Evolutionary conservation across 306 rosid species (phyloP).

Genomic region (Corylus heterophylla): DNA sequence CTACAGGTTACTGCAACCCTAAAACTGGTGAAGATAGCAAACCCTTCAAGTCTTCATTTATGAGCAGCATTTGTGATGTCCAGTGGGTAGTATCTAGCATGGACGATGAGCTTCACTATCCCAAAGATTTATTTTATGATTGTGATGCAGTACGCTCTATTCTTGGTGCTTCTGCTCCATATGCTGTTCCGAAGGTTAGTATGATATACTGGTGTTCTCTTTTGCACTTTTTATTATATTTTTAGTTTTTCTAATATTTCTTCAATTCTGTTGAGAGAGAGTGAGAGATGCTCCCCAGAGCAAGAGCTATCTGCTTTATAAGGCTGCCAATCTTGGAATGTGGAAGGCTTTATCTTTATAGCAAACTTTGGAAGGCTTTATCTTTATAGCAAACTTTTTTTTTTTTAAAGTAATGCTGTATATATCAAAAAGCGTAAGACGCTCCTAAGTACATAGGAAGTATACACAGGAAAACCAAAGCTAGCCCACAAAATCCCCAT

Average conservation of each 20-base stretch:
- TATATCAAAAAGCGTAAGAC: too few relatives aligned
- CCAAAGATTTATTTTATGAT: constrained; percentile 71
- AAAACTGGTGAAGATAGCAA: constrained; percentile 45
- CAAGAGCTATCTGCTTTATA: background rate
- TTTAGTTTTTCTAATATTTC: background rate
- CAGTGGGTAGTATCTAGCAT: constrained; percentile 71
- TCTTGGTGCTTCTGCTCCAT: constrained; percentile 73
- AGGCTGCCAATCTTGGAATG: background rate
- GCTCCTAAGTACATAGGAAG: too few relatives aligned
- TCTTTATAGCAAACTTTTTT: background rate
- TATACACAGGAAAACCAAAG: too few relatives aligned
- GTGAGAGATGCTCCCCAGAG: background rate
- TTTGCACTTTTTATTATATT: background rate
- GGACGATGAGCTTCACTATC: constrained; percentile 70
- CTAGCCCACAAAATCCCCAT: too few relatives aligned
- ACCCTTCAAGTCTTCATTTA: constrained; percentile 69
- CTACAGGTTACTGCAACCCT: constrained; percentile 45
- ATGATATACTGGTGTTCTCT: background rate
- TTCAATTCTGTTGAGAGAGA: background rate
- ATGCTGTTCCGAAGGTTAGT: too few relatives aligned
- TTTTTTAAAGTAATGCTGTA: too few relatives aligned
- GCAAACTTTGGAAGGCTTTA: background rate
- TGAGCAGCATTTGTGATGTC: constrained; percentile 60
- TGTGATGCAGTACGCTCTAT: constrained; percentile 71
- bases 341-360: background rate